A percentile compares a stretch with the other conserved stretches of the same genome.
Conservation (phyloP, 1,284 basidiomycete genomes). For the Rhodotorula glutinis region DNA sequence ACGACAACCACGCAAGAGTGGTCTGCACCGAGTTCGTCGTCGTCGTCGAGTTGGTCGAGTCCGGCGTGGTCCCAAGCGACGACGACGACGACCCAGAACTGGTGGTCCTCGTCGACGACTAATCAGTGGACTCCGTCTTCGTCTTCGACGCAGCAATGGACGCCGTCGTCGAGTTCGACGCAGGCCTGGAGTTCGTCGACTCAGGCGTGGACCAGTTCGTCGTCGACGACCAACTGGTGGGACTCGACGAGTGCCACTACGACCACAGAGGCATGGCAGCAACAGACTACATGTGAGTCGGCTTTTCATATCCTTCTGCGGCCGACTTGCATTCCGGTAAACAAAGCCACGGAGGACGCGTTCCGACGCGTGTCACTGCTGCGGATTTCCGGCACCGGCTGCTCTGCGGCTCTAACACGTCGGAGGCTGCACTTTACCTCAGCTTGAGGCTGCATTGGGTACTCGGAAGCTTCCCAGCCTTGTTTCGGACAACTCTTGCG, state of each 20-base stretch:
- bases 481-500: no score
- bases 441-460: no score
- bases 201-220: not conserved
- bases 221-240: slow-evolving; percentile 1
- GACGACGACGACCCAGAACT: not conserved
- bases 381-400: not conserved
- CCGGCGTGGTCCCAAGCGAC: not conserved
- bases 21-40: not conserved
- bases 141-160: not conserved
- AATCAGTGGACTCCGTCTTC: not conserved
- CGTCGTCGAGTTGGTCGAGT: not conserved
- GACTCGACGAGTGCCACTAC: slow-evolving; percentile 1
- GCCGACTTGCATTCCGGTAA: not conserved
- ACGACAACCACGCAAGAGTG: not conserved
- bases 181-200: not conserved
- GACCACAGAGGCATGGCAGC: not conserved
- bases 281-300: not conserved
- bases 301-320: not conserved
- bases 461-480: no score
- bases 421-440: no score
- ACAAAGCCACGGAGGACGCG: not conserved
- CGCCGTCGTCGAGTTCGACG: not conserved
- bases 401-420: not conserved
- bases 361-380: not conserved
- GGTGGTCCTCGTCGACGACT: not conserved